Base-by-base conservation (phyloP, 2,329 filamentous ascomycete genomes). In the Dothistroma septosporum region DNA sequence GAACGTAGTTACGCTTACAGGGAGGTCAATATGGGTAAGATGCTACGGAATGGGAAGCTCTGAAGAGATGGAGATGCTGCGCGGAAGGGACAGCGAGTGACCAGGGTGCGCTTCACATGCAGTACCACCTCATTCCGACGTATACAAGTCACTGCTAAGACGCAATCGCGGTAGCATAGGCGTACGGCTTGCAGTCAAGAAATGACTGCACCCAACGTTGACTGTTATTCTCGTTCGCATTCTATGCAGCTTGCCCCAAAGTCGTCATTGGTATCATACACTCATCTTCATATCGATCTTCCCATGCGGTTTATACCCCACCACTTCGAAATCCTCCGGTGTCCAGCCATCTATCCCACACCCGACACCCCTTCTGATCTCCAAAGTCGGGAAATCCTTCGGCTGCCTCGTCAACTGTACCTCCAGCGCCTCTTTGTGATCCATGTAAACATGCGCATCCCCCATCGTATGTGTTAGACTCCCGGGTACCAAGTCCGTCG, bases 281-380 rank as follows among this genome's bases (percentile, higher is more conserved):
- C 91, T 95, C 94, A 99, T 99, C 80, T 97, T 97, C 94, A 99
- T 99, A 49, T 90, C 84, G 78, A 99, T 96, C 5, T 84, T 84
- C 79, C 92, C 93, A 75, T 97, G 91, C 59, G 94, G 93, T 54
- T 92, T 85, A 75, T 99, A 99, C 0, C 89, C 92, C 70, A 90
- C 82, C 6, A 99, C 84, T 61, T 89, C 86, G 74, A 99, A 93
- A 63, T 99, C 92, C 66, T 95, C 91, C 1, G 86, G 80, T 74
- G 85, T 87, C 92, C 94, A 97, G 0, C 91, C 91, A 74, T 99
- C 94, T 69, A 97, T 91, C 66, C 84, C 89, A 1, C 89, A 87
- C 0, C 86, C 85, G 16, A 82, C 81, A 60, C 88, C 85, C 53
- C 86, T 81, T 58, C 79, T 78, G 61, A 97, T 92, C 65, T 87